phyloP scores from a whole-genome alignment of 176 grass and related monocot genomes.

The Zoysia japonica region DNA sequence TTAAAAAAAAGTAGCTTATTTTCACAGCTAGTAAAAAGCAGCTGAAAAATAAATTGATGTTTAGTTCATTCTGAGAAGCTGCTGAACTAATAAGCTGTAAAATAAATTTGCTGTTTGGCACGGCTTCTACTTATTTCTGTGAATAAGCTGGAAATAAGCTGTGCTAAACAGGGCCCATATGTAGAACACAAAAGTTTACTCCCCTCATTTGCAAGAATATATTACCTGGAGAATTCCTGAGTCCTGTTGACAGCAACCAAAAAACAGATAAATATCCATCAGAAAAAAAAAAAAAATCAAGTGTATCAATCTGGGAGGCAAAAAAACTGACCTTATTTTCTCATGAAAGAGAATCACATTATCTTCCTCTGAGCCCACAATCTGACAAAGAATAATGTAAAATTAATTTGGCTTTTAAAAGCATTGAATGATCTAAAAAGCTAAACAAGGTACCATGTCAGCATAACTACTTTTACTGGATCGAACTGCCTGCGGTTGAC shows the following conservation, averaged over 20 bases:
- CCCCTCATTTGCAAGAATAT: conserved; percentile 8
- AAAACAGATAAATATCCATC: conserved; percentile 41
- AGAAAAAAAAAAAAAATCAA: conserved; percentile 27
- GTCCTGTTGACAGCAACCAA: conserved; percentile 49
- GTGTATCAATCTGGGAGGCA: conserved; percentile 20
- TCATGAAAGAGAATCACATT: conserved; percentile 87
- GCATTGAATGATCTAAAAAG: conserved; percentile 28
- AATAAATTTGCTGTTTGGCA: no score
- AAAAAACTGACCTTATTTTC: conserved; percentile 71
- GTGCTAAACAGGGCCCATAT: no score
- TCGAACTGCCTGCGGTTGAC: conserved; percentile 48
- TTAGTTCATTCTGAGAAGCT: no score
- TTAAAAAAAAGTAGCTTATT: not conserved
- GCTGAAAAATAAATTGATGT: no score
- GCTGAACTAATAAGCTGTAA: no score
- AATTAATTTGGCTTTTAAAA: conserved; percentile 23
- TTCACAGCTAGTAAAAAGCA: no score
- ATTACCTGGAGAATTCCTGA: conserved; percentile 84
- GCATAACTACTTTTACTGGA: conserved; percentile 67
- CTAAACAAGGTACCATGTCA: conserved; percentile 62
- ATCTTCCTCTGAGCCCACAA: conserved; percentile 91
- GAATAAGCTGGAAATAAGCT: no score
- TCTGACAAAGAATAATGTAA: conserved; percentile 50
- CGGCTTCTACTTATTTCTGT: no score
- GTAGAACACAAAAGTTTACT: not conserved